Evolutionary conservation across 202 grass and related monocot species (phyloP), one percentile per base, ranked within the genome.

Genomic region (Panicum hallii): DNA sequence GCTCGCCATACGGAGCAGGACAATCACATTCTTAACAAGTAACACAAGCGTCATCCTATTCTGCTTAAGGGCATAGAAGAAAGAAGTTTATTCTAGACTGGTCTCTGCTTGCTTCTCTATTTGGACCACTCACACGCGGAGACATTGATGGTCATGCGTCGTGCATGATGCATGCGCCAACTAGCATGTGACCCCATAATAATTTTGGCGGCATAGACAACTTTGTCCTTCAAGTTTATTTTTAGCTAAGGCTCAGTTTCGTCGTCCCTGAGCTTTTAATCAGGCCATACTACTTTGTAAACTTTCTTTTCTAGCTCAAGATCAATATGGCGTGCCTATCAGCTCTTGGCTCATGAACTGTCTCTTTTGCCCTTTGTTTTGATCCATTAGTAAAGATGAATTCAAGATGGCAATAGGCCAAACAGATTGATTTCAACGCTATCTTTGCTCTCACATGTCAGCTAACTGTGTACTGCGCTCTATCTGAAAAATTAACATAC

Each of bases 21-120:
- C 1, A 62, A 67, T 19, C 79, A 90, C 83, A 90, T 82, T 86
- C 20, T 82, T 47, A 50, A 45, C 78, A 86, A 86, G 76, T 82
- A 71, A 78, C 83, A 90, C 83, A 86, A 82, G 88, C 65, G 17
- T 78, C 26, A 82, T 78, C 26, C 48, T 57, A 6, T 20, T 28
- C 7, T 58, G 40, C 67, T 46, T 8, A 55, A 13, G 20, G 66
- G 40, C 40, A 61, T 20, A 2, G 22, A 2, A 10, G 20, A 56
- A 46, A 30, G 63, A 82, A 63, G 77, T 55, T 69, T 63, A 34
- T 72, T 38, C 72, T 44, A 68, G 77, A 50, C 16, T n/a, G 64
- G 77, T 63, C 55, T 16, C 47, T 58, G 49, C 17, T 61, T n/a
- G 57, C 23, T 48, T 65, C 58, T 65, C 26, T 34, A 45, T 8